These are phyloP conservation scores for Ophiostoma perfectum DNA, from an alignment of 2,329 filamentous ascomycete species.

Conservation along the genomic window DNA sequence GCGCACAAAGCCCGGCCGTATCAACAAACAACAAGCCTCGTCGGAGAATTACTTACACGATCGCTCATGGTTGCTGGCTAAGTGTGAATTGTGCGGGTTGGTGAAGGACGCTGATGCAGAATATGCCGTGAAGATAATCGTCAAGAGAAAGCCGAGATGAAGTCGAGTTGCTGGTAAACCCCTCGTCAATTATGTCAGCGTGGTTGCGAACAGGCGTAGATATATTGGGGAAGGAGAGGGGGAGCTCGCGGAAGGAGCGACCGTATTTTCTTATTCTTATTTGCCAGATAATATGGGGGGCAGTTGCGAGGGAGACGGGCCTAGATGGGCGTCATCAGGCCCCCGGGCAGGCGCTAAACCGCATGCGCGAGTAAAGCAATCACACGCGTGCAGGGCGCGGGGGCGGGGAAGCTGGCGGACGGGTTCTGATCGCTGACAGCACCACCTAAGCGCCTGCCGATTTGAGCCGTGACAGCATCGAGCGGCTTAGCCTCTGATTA, in stretches of 20 bases:
- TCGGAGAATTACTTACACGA: not conserved
- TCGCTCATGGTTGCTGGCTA: not conserved
- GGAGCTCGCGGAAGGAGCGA: slow-evolving; percentile 5
- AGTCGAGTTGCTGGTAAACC: not conserved
- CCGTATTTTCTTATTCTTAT: slow-evolving; percentile 4
- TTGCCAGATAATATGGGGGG: slow-evolving; percentile 11
- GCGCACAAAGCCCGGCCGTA: no score
- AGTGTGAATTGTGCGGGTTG: not conserved
- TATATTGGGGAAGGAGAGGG: slow-evolving; percentile 9
- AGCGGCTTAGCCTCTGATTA: not conserved
- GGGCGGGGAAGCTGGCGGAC: slow-evolving; percentile 2
- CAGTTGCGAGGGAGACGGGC: slow-evolving; percentile 14
- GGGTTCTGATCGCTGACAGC: not conserved
- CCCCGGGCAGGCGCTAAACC: slow-evolving; percentile 11
- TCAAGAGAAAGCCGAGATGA: not conserved
- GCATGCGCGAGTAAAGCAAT: not conserved
- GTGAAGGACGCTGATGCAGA: not conserved
- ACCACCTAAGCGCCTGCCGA: not conserved
- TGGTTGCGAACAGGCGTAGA: not conserved
- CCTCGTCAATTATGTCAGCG: slow-evolving; percentile 5
- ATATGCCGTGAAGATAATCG: not conserved
- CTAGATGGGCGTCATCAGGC: slow-evolving; percentile 3
- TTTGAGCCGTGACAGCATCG: not conserved
- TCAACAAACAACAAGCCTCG: no score
- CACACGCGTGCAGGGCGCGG: slow-evolving; percentile 7